Evolutionary conservation across 2,329 filamentous ascomycete genomes (phyloP).

Genomic region (Pseudodiploospora longispora): DNA sequence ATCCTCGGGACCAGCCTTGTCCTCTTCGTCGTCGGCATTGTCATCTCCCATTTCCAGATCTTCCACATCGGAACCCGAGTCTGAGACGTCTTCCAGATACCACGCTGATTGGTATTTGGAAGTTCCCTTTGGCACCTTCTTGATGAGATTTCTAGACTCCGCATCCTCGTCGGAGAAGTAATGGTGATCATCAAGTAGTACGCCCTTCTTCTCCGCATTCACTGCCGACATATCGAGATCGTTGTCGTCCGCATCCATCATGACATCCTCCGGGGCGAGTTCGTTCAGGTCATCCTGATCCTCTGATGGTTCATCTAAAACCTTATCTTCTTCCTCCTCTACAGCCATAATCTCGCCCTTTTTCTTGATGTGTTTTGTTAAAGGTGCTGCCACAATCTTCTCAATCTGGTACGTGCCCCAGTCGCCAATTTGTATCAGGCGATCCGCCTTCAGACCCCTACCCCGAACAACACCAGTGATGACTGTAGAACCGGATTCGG

Average conservation of each 20-base stretch:
- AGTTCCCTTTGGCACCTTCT: constrained; percentile 78
- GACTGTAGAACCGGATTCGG: constrained; percentile 54
- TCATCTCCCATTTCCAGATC: constrained; percentile 53
- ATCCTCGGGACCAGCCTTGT: constrained; percentile 66
- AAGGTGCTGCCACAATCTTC: constrained; percentile 72
- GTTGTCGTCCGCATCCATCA: constrained; percentile 61
- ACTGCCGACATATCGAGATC: constrained; percentile 27
- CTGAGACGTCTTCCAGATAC: constrained; percentile 77
- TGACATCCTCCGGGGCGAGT: constrained; percentile 76
- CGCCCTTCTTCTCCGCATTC: constrained; percentile 63
- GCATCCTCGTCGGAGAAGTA: constrained; percentile 90
- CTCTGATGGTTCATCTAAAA: constrained; percentile 64
- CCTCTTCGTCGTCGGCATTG: constrained; percentile 43
- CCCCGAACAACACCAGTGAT: constrained; percentile 83
- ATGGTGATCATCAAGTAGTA: constrained; percentile 91
- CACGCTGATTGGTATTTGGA: constrained; percentile 92
- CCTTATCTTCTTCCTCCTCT: constrained; percentile 41
- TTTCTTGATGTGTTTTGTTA: constrained; percentile 51
- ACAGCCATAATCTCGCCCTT: constrained; percentile 62
- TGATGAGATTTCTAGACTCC: constrained; percentile 50
- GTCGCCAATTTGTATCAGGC: constrained; percentile 82
- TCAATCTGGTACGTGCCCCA: constrained; percentile 93
- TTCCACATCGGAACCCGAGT: constrained; percentile 77
- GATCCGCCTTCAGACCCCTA: constrained; percentile 78
- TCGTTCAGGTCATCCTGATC: constrained; percentile 78